Base-by-base conservation (phyloP, 2,329 filamentous ascomycete species). In the Daldinia eschscholtzii region DNA sequence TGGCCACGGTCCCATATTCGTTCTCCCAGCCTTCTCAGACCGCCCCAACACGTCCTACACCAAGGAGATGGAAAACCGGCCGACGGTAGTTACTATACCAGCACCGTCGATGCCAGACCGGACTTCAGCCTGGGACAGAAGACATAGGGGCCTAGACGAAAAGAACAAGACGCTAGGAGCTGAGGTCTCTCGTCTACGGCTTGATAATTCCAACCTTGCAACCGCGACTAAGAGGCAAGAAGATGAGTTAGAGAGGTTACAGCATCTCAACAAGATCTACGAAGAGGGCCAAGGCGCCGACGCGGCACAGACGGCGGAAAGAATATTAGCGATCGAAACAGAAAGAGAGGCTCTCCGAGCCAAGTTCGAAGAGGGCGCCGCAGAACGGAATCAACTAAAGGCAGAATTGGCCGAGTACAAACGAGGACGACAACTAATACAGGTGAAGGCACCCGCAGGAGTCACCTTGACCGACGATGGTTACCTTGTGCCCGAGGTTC, bases 21-120 rank as follows among this genome's bases (percentile, higher is more conserved):
- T 89, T 6, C 78, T 87, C 30, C 87, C 86, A 0, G 86, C 83
- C 2, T 82, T 82, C 64, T 79, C 81, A 12, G 76, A 81, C 23
- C 85, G 87, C 61, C 83, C 86, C 0, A 80, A 77, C 20, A 80
- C 82, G 6, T 75, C 77, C 64, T 76, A 81, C 33, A 87, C 85
- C 1, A 77, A 79, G n/a, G 75, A 80, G 61, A 78, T 85, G 26
- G 85, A 87, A 75, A 72, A 72, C 20, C 78, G 78, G 18, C 86
- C 86, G 9, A 85, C 79, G 4, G 76, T 78, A 7, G 58, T 78
- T 6, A 70, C 75, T n/a, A 63, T 79, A 57, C 72, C 75, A 6
- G 61, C 72, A 39, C 76, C 77, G 1, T 23, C 53, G 2, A 56
- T 39, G 28, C 72, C 72, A 18, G 60, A 65, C 13, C 35, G 67